These are phyloP conservation scores for Zoysia japonica DNA, from an alignment of 176 grass and related monocot species.

Conservation along the genomic window DNA sequence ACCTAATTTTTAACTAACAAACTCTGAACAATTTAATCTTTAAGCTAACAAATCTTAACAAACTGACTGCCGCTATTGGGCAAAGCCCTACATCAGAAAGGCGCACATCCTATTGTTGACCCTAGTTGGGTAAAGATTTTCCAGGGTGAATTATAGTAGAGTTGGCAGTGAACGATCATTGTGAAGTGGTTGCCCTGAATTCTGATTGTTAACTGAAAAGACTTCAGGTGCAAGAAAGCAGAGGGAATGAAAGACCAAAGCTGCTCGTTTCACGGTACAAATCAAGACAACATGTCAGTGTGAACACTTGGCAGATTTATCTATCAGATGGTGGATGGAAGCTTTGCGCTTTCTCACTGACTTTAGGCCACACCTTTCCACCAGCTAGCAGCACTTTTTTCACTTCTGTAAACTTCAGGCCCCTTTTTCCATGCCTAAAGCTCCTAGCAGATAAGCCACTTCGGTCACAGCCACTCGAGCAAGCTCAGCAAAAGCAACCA, in stretches of 20 bases:
- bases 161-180: neutral
- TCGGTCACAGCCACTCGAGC: constrained; percentile 9
- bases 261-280: constrained; percentile 27
- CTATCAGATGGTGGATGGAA: constrained; percentile 4
- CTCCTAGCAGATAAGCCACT: constrained; percentile 29
- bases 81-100: neutral
- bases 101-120: neutral
- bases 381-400: constrained; percentile 28
- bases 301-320: constrained; percentile 20
- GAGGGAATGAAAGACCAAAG: neutral
- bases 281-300: constrained; percentile 10
- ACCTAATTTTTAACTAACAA: too few relatives aligned
- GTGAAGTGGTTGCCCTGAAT: neutral
- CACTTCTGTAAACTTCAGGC: constrained; percentile 35
- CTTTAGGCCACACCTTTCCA: constrained; percentile 33
- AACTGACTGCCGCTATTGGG: too few relatives aligned
- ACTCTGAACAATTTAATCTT: too few relatives aligned
- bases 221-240: constrained; percentile 13
- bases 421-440: constrained; percentile 28
- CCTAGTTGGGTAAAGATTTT: neutral
- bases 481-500: constrained; percentile 29
- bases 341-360: constrained; percentile 16
- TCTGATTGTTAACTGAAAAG: constrained; percentile 16
- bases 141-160: neutral
- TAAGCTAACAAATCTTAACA: too few relatives aligned